Evolutionary conservation across 1,284 basidiomycete genomes (phyloP), one percentile per base, ranked within the genome.

Genomic region (Cryptococcus hybrid): DNA sequence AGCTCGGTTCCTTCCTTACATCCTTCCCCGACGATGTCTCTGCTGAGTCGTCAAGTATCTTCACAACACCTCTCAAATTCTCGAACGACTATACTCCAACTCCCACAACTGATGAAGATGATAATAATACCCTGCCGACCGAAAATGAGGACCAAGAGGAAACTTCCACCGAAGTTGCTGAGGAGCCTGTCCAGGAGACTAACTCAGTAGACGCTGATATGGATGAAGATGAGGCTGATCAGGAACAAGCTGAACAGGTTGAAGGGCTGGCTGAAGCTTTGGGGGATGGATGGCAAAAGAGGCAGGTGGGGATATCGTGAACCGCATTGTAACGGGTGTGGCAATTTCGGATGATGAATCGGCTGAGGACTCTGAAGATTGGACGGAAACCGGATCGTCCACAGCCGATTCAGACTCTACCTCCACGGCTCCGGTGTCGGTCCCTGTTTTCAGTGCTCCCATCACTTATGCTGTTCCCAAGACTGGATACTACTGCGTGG

Each of bases 401-500:
- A 45, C 42, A 15, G 49, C 9, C n/a, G 40, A 42, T 42, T 42
- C 40, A 9, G 40, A 42, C n/a, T 9, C 9, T 42, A 42, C n/a
- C 40, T 42, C 18, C 18, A 18, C 40, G 40, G 40, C 9, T 42
- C 9, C 9, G 40, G 40, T 42, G n/a, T 42, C 40, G 13, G 67
- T 71, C 3, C 64, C 64, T 5, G 57, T 65, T 0, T 78, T 78
- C 60, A 51, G 58, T 7, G 63, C 51, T 13, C 72, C 74, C 5
- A 73, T 79, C 8, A 87, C 89, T 60, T 97, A 97, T 74, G 76
- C 82, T 36, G 90, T 99, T n/a, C 81, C 82, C 24, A 88, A 88
- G 74, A 92, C 89, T 2, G 95, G 94, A 2, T 98, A 96, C 76
- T 98, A 96, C 75, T 98, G 94, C 75, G 87, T 95, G 92, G 90